A percentile compares a stretch with the other conserved stretches of the same genome.
Conservation (phyloP, 163 green algal species). For the Trebouxiophyceae sp. region DNA sequence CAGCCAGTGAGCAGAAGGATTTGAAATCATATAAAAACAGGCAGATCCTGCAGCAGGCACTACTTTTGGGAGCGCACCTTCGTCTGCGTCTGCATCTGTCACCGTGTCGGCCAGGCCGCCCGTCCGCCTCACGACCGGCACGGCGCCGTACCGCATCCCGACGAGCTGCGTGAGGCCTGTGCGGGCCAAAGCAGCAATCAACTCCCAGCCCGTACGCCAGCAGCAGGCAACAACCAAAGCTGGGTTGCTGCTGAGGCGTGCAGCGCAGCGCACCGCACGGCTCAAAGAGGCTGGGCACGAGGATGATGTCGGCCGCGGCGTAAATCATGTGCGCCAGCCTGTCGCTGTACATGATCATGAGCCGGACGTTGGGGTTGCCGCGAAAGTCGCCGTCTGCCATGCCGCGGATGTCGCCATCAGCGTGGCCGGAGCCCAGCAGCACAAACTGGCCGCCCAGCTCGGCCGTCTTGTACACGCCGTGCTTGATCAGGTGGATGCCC, state of each 20-base stretch:
- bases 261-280: conserved; percentile 71
- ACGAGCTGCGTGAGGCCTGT: conserved; percentile 91
- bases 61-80: background rate
- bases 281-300: conserved; percentile 95
- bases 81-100: conserved; percentile 82
- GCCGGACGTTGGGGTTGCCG: conserved; percentile 44
- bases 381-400: conserved; percentile 48
- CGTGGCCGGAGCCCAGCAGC: conserved; percentile 82
- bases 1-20: background rate
- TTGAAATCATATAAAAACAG: background rate
- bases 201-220: background rate
- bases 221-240: background rate
- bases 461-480: conserved; percentile 63
- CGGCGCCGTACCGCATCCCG: conserved; percentile 88
- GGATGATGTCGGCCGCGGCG: conserved; percentile 83
- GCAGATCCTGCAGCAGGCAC: background rate
- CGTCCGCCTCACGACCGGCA: conserved; percentile 89
- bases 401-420: conserved; percentile 22
- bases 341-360: conserved; percentile 61
- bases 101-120: conserved; percentile 94
- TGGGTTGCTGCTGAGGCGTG: conserved; percentile 1
- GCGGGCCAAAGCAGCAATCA: background rate
- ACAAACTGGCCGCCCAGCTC: conserved; percentile 84
- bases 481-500: conserved; percentile 90
- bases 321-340: conserved; percentile 93